These are phyloP conservation scores for Quercus parvula DNA, from an alignment of 306 rosid species.

Conservation along the genomic window DNA sequence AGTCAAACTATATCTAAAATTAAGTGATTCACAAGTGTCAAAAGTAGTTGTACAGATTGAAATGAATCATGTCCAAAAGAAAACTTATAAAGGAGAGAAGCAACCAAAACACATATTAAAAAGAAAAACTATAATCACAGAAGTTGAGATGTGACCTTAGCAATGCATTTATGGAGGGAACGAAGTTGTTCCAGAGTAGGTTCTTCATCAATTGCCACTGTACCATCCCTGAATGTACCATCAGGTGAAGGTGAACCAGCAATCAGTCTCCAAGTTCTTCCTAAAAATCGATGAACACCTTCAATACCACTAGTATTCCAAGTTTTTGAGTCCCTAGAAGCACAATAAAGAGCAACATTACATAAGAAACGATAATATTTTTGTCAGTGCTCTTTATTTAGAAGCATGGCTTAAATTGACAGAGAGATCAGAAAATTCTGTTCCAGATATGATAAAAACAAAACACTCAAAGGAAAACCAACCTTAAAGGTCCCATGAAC, in stretches of 20 bases:
- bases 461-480: conserved; percentile 19
- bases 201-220: conserved; percentile 73
- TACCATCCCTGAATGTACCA: conserved; percentile 75
- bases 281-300: conserved; percentile 91
- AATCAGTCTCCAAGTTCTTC: conserved; percentile 91
- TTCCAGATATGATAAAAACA: conserved; percentile 13
- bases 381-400: neutral
- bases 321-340: conserved; percentile 74
- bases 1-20: neutral
- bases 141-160: conserved; percentile 61
- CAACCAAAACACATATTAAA: neutral
- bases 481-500: conserved; percentile 99
- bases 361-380: neutral
- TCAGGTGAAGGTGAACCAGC: conserved; percentile 78
- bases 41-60: neutral
- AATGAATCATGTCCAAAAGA: conserved; percentile 1
- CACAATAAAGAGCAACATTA: conserved; percentile 6
- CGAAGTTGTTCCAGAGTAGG: conserved; percentile 82
- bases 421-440: neutral
- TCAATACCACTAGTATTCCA: conserved; percentile 98
- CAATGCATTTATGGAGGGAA: conserved; percentile 87
- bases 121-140: conserved; percentile 5
- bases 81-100: neutral
- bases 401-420: neutral
- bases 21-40: neutral